Conservation (phyloP, 805 yeast species). For the Cyberlindnera americana region DNA sequence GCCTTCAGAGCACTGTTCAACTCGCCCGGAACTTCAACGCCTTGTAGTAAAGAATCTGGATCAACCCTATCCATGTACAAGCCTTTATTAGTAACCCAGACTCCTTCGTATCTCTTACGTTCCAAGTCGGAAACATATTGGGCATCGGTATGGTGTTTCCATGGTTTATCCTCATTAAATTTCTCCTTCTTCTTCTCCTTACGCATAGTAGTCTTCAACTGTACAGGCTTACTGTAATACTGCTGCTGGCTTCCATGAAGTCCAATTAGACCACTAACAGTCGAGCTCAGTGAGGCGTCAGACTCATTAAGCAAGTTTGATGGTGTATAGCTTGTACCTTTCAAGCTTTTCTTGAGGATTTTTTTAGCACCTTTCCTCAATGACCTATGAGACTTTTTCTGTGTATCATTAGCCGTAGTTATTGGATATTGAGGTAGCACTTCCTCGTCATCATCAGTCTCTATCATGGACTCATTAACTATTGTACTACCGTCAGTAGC, state of each 20-base stretch:
- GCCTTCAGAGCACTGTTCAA: conserved; percentile 26
- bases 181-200: conserved; percentile 30
- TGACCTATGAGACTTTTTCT: conserved; percentile 13
- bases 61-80: conserved; percentile 41
- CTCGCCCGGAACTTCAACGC: conserved; percentile 23
- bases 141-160: conserved; percentile 79
- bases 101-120: conserved; percentile 84
- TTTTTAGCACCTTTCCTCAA: conserved; percentile 25
- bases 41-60: conserved; percentile 13
- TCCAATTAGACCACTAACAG: not conserved
- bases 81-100: conserved; percentile 90
- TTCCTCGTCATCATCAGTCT: conserved; percentile 9
- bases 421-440: conserved; percentile 25
- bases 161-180: conserved; percentile 88
- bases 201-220: conserved; percentile 26
- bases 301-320: conserved; percentile 6
- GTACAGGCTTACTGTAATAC: conserved; percentile 17
- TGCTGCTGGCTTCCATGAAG: not conserved
- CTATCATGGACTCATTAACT: conserved; percentile 1
- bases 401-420: conserved; percentile 4
- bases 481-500: conserved; percentile 1
- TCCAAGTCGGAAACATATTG: conserved; percentile 56
- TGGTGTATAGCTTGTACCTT: conserved; percentile 13
- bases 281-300: conserved; percentile 2
- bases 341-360: conserved; percentile 23